A percentile compares a stretch with the other conserved stretches of the same genome.
Evolutionary conservation across 345 rosid species (phyloP).

Genomic region (Brassica juncea): DNA sequence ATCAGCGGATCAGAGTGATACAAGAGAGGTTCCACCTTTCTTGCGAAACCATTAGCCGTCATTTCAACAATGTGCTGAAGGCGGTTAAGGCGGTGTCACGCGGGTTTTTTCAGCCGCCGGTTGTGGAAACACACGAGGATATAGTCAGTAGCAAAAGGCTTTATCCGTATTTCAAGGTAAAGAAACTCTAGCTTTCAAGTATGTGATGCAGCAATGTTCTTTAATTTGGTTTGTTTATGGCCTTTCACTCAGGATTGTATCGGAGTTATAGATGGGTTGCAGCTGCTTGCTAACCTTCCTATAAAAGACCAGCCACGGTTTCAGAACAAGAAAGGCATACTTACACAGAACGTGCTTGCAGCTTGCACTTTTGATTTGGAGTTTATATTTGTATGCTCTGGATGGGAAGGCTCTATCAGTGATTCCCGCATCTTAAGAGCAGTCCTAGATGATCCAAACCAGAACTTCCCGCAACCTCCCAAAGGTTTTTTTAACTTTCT

Average conservation of each 20-base stretch:
- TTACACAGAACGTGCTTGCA: constrained; percentile 73
- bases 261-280: constrained; percentile 73
- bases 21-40: constrained; percentile 79
- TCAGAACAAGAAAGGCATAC: constrained; percentile 62
- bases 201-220: neutral
- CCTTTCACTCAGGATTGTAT: constrained; percentile 64
- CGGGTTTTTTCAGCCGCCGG: constrained; percentile 55
- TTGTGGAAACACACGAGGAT: constrained; percentile 46
- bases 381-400: constrained; percentile 73
- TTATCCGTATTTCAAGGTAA: constrained; percentile 74
- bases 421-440: constrained; percentile 77
- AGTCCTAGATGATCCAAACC: constrained; percentile 72
- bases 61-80: constrained; percentile 77
- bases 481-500: constrained; percentile 48
- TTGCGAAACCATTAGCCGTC: constrained; percentile 81
- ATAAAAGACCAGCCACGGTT: constrained; percentile 77
- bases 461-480: constrained; percentile 74
- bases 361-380: constrained; percentile 78
- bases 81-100: constrained; percentile 76
- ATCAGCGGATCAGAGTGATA: constrained; percentile 78
- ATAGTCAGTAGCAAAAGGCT: constrained; percentile 55
- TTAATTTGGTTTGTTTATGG: neutral
- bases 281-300: constrained; percentile 73
- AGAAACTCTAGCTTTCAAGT: neutral
- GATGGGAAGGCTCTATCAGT: constrained; percentile 84